These are phyloP conservation scores for Chytriomyces sp. DNA, from an alignment of 192 early-diverging fungal species.

Conservation along the genomic window DNA sequence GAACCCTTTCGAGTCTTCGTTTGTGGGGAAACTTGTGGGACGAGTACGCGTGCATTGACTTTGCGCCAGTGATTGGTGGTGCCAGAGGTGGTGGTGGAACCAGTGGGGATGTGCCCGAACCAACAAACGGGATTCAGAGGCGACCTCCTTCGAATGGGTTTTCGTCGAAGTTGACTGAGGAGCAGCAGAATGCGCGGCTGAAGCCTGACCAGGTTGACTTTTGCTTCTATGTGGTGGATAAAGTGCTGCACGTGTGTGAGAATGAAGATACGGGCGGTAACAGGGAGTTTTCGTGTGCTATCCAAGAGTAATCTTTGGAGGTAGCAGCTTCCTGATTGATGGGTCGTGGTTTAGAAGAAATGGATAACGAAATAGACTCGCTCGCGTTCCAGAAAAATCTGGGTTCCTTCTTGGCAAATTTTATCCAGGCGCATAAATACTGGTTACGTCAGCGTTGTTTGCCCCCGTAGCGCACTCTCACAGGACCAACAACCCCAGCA, in stretches of 20 bases:
- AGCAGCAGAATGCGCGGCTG: slow-evolving; percentile 22
- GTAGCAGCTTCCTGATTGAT: no score
- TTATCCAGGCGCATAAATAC: no score
- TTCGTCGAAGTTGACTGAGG: background rate
- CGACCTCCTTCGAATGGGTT: background rate
- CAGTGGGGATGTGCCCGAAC: background rate
- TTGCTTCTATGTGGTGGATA: slow-evolving; percentile 49
- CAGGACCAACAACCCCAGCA: no score
- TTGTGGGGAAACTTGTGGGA: slow-evolving; percentile 59
- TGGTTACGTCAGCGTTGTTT: no score
- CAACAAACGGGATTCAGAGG: slow-evolving; percentile 1
- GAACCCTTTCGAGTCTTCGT: slow-evolving; percentile 30
- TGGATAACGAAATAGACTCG: no score
- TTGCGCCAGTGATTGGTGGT: slow-evolving; percentile 48
- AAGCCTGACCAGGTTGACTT: slow-evolving; percentile 45
- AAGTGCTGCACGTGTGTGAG: slow-evolving; percentile 45
- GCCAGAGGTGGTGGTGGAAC: slow-evolving; percentile 17
- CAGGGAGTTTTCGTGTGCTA: slow-evolving; percentile 1
- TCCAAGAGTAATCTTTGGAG: background rate
- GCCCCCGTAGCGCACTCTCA: no score
- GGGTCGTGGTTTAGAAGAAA: no score
- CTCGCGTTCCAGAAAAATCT: no score
- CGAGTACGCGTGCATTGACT: slow-evolving; percentile 49
- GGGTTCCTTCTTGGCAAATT: no score
- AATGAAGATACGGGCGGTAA: slow-evolving; percentile 13